These are phyloP conservation scores for Francoa sonchifolia DNA, from an alignment of 441 rosid genomes.

Conservation along the genomic window DNA sequence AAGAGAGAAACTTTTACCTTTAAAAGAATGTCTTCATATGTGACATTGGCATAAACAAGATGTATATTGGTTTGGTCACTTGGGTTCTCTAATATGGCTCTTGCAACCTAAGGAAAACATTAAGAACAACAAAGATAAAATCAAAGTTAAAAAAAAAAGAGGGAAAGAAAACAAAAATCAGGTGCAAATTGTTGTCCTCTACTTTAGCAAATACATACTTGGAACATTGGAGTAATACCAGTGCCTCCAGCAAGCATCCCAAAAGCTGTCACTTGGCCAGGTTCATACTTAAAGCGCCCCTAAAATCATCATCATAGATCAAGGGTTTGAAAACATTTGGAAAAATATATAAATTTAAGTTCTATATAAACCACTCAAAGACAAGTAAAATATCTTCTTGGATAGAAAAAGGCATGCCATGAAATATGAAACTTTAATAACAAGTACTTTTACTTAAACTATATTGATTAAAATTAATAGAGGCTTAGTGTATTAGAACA, in stretches of 20 bases:
- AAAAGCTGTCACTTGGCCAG: conserved; percentile 24
- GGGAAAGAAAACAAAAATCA: no score
- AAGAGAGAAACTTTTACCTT: conserved; percentile 15
- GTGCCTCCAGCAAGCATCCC: conserved; percentile 33
- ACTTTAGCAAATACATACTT: conserved; percentile 10
- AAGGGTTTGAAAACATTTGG: no score
- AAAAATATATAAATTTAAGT: no score
- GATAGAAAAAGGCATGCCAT: no score
- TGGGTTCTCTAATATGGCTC: conserved; percentile 27
- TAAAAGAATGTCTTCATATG: conserved; percentile 26
- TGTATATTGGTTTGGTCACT: conserved; percentile 16
- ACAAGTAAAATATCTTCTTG: no score
- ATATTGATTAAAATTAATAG: no score
- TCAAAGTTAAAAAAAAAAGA: neutral
- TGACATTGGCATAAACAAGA: conserved; percentile 26
- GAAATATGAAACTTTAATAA: no score
- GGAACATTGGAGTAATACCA: conserved; percentile 32
- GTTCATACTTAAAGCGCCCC: conserved; percentile 31
- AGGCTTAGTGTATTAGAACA: no score
- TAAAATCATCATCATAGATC: neutral
- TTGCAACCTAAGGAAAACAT: conserved; percentile 16
- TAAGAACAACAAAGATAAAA: conserved; percentile 1
- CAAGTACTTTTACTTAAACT: no score
- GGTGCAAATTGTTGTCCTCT: no score
- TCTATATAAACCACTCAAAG: no score